Percentiles rank a stretch among this genome's conserved stretches.
Evolutionary conservation across 2,329 filamentous ascomycete species (phyloP).

Genomic region (Colletotrichum brevisporum): DNA sequence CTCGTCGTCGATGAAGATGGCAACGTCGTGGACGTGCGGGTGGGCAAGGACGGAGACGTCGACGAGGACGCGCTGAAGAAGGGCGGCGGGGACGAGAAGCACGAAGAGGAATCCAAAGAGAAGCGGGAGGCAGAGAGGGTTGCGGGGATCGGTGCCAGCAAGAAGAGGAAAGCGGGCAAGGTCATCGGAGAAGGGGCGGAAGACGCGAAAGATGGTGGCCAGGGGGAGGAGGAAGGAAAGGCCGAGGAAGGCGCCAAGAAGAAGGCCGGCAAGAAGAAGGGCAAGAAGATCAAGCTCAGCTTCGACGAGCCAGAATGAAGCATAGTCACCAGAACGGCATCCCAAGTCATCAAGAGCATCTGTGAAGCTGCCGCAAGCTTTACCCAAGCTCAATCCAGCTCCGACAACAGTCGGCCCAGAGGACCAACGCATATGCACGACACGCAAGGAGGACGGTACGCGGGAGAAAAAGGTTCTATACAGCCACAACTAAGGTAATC

Average conservation of each 20-base stretch:
- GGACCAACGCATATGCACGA: background rate
- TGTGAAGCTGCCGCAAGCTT: conserved; percentile 10
- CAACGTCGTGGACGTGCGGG: conserved; percentile 69
- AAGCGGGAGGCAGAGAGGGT: conserved; percentile 52
- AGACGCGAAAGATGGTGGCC: conserved; percentile 43
- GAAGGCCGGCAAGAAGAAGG: conserved; percentile 58
- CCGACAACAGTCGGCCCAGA: no score
- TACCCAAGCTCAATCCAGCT: no score
- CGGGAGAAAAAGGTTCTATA: conserved; percentile 45
- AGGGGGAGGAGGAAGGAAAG: conserved; percentile 7
- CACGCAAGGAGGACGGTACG: background rate
- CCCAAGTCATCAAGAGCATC: background rate
- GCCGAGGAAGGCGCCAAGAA: conserved; percentile 43
- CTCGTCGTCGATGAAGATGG: conserved; percentile 81
- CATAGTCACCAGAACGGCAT: conserved; percentile 10
- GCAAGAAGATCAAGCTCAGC: conserved; percentile 77
- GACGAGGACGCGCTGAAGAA: conserved; percentile 48
- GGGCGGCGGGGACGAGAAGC: conserved; percentile 46
- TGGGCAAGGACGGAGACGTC: conserved; percentile 60
- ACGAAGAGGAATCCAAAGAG: conserved; percentile 42
- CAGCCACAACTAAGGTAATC: conserved; percentile 52
- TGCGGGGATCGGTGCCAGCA: conserved; percentile 59
- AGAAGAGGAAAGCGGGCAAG: conserved; percentile 70
- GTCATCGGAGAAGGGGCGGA: conserved; percentile 57
- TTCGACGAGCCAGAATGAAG: conserved; percentile 56